Evolutionary conservation across 2,329 filamentous ascomycete species (phyloP).

Genomic region (Neonectria faginata): DNA sequence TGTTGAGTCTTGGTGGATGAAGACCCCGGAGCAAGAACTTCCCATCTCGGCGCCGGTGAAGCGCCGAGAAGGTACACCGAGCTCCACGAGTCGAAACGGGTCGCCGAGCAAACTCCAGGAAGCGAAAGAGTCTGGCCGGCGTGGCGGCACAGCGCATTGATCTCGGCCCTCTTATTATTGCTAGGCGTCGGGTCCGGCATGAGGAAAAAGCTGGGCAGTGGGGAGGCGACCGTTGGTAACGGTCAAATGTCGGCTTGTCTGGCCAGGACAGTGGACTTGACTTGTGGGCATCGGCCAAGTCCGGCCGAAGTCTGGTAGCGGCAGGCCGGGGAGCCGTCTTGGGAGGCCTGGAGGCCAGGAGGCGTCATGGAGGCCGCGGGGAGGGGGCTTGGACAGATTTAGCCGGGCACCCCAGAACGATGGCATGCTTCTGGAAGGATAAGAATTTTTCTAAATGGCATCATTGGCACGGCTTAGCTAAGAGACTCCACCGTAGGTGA

Average conservation of each 20-base stretch:
- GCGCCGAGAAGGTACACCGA: conserved; percentile 46
- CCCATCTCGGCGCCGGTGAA: conserved; percentile 47
- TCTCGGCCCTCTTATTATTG: conserved; percentile 40
- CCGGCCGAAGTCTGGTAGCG: conserved; percentile 35
- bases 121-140: conserved; percentile 35
- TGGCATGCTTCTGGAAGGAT: conserved; percentile 49
- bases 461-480: conserved; percentile 33
- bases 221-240: conserved; percentile 36
- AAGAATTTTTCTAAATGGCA: conserved; percentile 44
- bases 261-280: background rate
- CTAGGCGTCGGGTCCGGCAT: conserved; percentile 35
- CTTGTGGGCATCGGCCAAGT: conserved; percentile 42
- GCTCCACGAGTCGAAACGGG: conserved; percentile 32
- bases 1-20: conserved; percentile 33
- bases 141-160: conserved; percentile 27
- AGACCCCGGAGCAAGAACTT: conserved; percentile 29
- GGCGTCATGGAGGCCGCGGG: conserved; percentile 30
- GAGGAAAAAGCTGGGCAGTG: conserved; percentile 36
- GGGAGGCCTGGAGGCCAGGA: conserved; percentile 17
- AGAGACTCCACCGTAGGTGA: conserved; percentile 28
- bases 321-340: conserved; percentile 35
- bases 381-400: conserved; percentile 38
- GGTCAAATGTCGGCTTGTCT: conserved; percentile 45
- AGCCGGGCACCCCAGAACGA: conserved; percentile 34
- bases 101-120: conserved; percentile 33